Evolutionary conservation across 768 basidiomycete species (phyloP).

Genomic region (Lentinula detonsa): DNA sequence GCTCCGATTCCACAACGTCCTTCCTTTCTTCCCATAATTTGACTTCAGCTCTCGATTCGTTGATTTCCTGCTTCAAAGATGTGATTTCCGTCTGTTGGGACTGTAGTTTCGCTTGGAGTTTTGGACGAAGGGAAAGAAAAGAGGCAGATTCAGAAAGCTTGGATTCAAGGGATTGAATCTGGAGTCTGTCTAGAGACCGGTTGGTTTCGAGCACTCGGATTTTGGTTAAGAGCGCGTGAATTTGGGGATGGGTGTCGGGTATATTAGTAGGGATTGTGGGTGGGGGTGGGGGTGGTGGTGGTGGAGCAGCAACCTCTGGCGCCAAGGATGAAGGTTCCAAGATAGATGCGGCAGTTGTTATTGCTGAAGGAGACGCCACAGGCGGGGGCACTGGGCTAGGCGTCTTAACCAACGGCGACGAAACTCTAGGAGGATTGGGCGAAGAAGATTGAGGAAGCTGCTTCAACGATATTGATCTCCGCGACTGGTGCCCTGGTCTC

Average conservation of each 20-base stretch:
- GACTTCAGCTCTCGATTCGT: conserved; percentile 72
- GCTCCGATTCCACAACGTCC: conserved; percentile 78
- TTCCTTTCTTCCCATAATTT: conserved; percentile 65
- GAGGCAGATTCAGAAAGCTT: conserved; percentile 81
- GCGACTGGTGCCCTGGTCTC: conserved; percentile 26
- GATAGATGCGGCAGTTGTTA: conserved; percentile 12
- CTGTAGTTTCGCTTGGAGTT: conserved; percentile 84
- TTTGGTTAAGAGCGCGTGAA: conserved; percentile 79
- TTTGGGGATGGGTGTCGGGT: conserved; percentile 46
- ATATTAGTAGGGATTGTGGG: not conserved
- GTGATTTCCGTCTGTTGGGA: conserved; percentile 77
- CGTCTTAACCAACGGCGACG: conserved; percentile 27
- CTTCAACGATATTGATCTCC: conserved; percentile 40
- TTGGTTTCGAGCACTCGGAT: conserved; percentile 82
- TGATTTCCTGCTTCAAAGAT: conserved; percentile 66
- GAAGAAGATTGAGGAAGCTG: conserved; percentile 16
- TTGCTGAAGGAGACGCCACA: conserved; percentile 2
- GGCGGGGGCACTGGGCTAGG: not conserved
- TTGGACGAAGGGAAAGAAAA: conserved; percentile 80
- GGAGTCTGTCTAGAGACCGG: conserved; percentile 80
- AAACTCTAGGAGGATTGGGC: conserved; percentile 12
- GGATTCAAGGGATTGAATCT: conserved; percentile 77
- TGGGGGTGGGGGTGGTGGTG: conserved; percentile 7
- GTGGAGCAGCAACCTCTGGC: not conserved
- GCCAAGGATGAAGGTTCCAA: not conserved